Evolutionary conservation across 2,329 filamentous ascomycete genomes (phyloP).

Genomic region (Knufia fluminis): DNA sequence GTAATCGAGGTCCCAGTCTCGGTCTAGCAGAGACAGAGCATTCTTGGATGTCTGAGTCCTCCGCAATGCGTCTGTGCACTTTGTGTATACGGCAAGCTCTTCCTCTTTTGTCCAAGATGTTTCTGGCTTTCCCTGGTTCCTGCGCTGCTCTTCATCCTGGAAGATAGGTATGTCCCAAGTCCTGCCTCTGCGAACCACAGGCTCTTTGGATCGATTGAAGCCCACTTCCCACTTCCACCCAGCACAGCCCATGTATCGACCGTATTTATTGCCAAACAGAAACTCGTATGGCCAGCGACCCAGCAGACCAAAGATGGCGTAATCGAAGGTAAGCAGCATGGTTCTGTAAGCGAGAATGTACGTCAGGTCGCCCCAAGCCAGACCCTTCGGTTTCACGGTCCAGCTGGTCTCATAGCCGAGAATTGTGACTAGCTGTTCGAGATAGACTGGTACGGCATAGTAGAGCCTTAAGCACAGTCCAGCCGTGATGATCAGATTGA

Average conservation of each 20-base stretch:
- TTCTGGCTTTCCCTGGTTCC: constrained; percentile 27
- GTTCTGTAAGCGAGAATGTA: constrained; percentile 52
- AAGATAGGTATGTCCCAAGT: constrained; percentile 54
- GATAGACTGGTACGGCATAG: constrained; percentile 64
- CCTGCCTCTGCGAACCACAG: constrained; percentile 69
- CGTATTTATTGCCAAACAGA: constrained; percentile 48
- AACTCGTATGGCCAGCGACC: constrained; percentile 69
- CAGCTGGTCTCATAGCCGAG: constrained; percentile 58
- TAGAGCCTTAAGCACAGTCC: constrained; percentile 62
- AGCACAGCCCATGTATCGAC: constrained; percentile 50
- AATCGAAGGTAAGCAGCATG: constrained; percentile 63
- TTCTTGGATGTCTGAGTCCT: constrained; percentile 66
- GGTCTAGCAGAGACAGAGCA: constrained; percentile 76
- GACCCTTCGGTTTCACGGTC: constrained; percentile 51
- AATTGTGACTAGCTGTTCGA: constrained; percentile 52
- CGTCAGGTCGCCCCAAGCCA: constrained; percentile 49
- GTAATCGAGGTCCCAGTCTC: constrained; percentile 83
- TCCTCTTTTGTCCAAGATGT: constrained; percentile 37
- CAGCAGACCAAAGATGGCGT: constrained; percentile 56
- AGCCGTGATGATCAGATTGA: constrained; percentile 60
- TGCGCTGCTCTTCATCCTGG: neutral
- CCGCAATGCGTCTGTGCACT: constrained; percentile 59
- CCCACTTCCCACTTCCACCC: constrained; percentile 66
- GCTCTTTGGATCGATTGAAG: constrained; percentile 62
- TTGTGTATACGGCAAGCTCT: constrained; percentile 43